Conservation (phyloP, 1,284 basidiomycete genomes). For the Meripilus lineatus region DNA sequence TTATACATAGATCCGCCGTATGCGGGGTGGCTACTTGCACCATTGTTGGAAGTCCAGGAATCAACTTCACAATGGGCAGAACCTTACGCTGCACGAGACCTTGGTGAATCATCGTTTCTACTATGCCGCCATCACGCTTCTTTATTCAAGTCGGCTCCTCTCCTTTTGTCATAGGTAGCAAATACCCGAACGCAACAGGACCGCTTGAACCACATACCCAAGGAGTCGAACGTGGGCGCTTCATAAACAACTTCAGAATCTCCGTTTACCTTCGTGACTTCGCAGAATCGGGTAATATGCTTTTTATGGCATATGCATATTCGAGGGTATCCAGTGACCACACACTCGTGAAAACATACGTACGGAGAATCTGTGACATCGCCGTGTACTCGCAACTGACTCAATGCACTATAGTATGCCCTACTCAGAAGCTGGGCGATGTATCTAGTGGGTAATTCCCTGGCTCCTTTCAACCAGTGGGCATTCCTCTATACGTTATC, state of each 20-base stretch:
- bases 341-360: slow-evolving; percentile 46
- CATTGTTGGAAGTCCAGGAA: slow-evolving; percentile 36
- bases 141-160: no score
- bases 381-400: background rate
- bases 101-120: slow-evolving; percentile 24
- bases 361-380: slow-evolving; percentile 22
- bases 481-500: slow-evolving; percentile 1
- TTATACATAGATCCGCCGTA: slow-evolving; percentile 39
- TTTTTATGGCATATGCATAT: slow-evolving; percentile 68
- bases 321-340: slow-evolving; percentile 53
- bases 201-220: slow-evolving; percentile 19
- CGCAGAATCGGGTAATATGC: slow-evolving; percentile 54
- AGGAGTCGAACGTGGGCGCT: slow-evolving; percentile 25
- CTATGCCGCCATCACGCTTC: background rate
- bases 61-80: slow-evolving; percentile 21
- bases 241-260: no score
- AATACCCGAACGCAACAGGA: slow-evolving; percentile 23
- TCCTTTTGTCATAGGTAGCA: slow-evolving; percentile 10
- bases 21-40: slow-evolving; percentile 34
- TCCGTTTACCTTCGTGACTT: background rate
- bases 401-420: slow-evolving; percentile 37
- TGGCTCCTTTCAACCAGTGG: slow-evolving; percentile 51
- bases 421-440: slow-evolving; percentile 66
- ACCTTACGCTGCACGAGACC: slow-evolving; percentile 32
- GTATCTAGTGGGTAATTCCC: slow-evolving; percentile 56